phyloP scores from a whole-genome alignment of 305 asterid species.

The Fraxinus floribunda region DNA sequence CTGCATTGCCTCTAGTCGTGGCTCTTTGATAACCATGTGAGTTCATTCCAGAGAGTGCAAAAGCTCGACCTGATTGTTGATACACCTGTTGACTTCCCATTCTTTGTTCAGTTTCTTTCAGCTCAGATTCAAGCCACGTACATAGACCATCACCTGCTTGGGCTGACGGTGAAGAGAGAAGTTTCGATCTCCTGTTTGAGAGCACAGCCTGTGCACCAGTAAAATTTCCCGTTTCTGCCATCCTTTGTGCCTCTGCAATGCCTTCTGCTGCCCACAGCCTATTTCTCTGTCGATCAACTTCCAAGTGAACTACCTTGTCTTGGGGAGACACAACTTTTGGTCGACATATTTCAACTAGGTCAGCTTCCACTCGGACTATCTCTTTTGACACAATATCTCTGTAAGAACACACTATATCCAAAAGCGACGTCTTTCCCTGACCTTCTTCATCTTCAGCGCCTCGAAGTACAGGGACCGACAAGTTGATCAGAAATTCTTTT shows the following conservation, averaged over 20 bases:
- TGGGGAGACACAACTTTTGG: conserved; percentile 15
- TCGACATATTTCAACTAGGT: conserved; percentile 32
- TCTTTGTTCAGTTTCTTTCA: conserved; percentile 34
- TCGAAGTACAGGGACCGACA: conserved; percentile 34
- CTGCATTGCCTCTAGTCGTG: conserved; percentile 25
- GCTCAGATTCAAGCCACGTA: conserved; percentile 37
- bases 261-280: conserved; percentile 36
- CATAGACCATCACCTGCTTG: conserved; percentile 35
- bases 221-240: conserved; percentile 43
- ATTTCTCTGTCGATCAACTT: conserved; percentile 49
- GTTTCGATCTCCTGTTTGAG: conserved; percentile 16
- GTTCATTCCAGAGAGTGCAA: conserved; percentile 42
- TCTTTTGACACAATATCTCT: conserved; percentile 28
- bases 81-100: conserved; percentile 27
- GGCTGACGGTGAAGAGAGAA: conserved; percentile 25
- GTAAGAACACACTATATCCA: conserved; percentile 40
- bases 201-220: conserved; percentile 29
- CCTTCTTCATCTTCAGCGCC: not conserved
- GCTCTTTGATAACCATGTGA: conserved; percentile 46
- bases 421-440: conserved; percentile 30
- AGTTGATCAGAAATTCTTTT: conserved; percentile 45
- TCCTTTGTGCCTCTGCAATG: conserved; percentile 38
- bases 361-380: conserved; percentile 24
- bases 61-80: conserved; percentile 36
- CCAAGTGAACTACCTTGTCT: conserved; percentile 30